phyloP scores from a whole-genome alignment of 2,329 filamentous ascomycete genomes.

The Exophiala oligosperma region DNA sequence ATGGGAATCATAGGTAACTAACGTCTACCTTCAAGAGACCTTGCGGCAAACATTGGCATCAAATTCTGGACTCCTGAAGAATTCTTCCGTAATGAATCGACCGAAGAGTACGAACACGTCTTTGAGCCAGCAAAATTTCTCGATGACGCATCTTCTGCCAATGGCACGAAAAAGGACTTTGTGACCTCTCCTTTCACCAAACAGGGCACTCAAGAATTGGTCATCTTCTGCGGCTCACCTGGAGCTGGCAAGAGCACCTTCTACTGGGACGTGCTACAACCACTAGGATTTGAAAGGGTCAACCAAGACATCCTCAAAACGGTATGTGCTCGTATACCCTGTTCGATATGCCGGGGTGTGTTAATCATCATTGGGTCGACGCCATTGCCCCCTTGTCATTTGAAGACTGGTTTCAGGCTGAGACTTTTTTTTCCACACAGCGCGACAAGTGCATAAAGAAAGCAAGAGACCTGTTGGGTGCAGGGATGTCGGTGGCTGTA shows the following conservation, averaged over 20 bases:
- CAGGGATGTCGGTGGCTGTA: constrained; percentile 70
- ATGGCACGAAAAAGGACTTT: not conserved
- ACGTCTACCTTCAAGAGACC: constrained; percentile 57
- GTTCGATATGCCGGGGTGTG: not conserved
- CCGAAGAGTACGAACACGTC: constrained; percentile 64
- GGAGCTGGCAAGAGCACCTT: constrained; percentile 92
- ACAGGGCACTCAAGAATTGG: constrained; percentile 67
- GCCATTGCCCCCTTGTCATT: constrained; percentile 30
- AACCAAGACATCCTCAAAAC: constrained; percentile 90
- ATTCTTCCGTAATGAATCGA: constrained; percentile 72
- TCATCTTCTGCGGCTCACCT: constrained; percentile 85
- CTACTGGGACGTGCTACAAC: constrained; percentile 75
- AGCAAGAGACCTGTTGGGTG: constrained; percentile 64
- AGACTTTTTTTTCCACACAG: constrained; percentile 36
- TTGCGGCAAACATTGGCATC: constrained; percentile 82
- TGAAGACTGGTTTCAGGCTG: constrained; percentile 53
- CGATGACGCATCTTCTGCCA: not conserved
- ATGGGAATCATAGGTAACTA: no score
- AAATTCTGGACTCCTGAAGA: constrained; percentile 85
- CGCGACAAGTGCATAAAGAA: constrained; percentile 68
- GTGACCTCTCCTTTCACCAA: constrained; percentile 49
- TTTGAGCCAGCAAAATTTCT: constrained; percentile 70
- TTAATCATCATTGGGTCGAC: not conserved
- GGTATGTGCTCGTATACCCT: constrained; percentile 41
- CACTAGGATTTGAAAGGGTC: constrained; percentile 76